phyloP scores from a whole-genome alignment of 2,329 filamentous ascomycete species.

The Ascochyta rabiei region DNA sequence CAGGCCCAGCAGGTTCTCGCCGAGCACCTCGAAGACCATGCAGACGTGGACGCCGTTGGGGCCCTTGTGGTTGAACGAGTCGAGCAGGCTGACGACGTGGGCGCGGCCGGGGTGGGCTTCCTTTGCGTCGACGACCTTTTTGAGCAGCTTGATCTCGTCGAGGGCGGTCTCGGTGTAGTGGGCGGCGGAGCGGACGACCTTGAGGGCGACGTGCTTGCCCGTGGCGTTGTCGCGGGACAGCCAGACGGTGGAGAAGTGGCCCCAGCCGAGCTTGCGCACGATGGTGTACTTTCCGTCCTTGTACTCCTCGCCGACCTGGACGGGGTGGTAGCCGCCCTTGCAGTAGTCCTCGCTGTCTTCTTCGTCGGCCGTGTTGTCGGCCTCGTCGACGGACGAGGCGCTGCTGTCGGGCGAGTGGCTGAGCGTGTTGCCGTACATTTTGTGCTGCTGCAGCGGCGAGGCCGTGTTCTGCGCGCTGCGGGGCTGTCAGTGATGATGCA shows the following conservation, averaged over 20 bases:
- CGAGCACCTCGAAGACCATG: constrained; percentile 98
- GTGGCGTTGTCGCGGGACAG: constrained; percentile 81
- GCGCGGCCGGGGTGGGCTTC: constrained; percentile 91
- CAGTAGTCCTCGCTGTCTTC: constrained; percentile 99
- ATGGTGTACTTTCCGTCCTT: constrained; percentile 97
- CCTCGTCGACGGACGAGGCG: constrained; percentile 77
- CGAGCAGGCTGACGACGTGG: constrained; percentile 93
- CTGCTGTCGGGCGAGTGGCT: constrained; percentile 78
- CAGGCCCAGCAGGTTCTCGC: constrained; percentile 90
- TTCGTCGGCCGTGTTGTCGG: constrained; percentile 94
- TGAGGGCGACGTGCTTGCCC: constrained; percentile 93
- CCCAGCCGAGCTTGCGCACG: constrained; percentile 96
- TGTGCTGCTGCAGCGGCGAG: constrained; percentile 52
- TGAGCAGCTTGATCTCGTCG: constrained; percentile 98
- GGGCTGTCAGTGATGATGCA: constrained; percentile 9
- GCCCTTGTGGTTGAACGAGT: constrained; percentile 97
- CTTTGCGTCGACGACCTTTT: constrained; percentile 95
- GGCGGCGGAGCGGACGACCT: constrained; percentile 95
- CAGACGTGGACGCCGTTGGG: constrained; percentile 96
- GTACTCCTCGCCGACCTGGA: constrained; percentile 92
- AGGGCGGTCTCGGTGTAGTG: constrained; percentile 99
- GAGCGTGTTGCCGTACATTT: constrained; percentile 61
- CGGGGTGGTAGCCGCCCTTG: constrained; percentile 97
- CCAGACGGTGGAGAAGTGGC: constrained; percentile 98
- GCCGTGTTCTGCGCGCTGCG: constrained; percentile 57